Base-by-base conservation (phyloP, 108 stramenopile species). In the Ochromonas danica region DNA sequence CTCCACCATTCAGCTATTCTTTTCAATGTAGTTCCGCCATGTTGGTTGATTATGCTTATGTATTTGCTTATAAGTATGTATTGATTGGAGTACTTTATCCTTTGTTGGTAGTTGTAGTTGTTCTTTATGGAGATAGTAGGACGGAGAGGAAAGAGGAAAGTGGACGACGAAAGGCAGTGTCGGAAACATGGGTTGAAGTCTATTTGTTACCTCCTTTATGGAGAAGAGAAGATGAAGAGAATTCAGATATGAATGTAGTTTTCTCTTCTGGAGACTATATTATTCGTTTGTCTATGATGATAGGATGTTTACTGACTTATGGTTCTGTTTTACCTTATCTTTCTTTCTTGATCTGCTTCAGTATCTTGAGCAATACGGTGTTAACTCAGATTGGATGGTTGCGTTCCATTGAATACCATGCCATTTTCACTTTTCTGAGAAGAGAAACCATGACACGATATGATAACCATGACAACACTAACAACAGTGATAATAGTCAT, bases 61-160 rank as follows among this genome's bases (percentile, higher is more conserved):
- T 67, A 36, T 67, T 31, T 67, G 63, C 31, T 6, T 67, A 31
- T 36, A 67, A 31, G 63, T 67, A 31, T 67, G 30, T 67, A 36
- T 22, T 33, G 17, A 67, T 67, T 31, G 17, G 30, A 28, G 6
- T 67, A 31, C 25, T 67, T 6, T 33, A 67, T 31, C 63, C 63
- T 31, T 10, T 67, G 17, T 67, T 67, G 6, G 17, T 67, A 22
- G 10, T 57, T 10, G n/a, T n/a, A n/a, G n/a, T n/a, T n/a, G n/a
- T n/a, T n/a, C n/a, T n/a, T n/a, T n/a, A n/a, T n/a, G n/a, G n/a
- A n/a, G n/a, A n/a, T n/a, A n/a, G n/a, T n/a, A n/a, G n/a, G n/a
- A n/a, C n/a, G n/a, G n/a, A n/a, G n/a, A n/a, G n/a, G n/a, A n/a
- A n/a, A n/a, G n/a, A n/a, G n/a, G n/a, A n/a, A n/a, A n/a, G n/a